These are phyloP conservation scores for Geotrichum europaeum DNA, from an alignment of 1,139 yeast genomes.

Conservation along the genomic window DNA sequence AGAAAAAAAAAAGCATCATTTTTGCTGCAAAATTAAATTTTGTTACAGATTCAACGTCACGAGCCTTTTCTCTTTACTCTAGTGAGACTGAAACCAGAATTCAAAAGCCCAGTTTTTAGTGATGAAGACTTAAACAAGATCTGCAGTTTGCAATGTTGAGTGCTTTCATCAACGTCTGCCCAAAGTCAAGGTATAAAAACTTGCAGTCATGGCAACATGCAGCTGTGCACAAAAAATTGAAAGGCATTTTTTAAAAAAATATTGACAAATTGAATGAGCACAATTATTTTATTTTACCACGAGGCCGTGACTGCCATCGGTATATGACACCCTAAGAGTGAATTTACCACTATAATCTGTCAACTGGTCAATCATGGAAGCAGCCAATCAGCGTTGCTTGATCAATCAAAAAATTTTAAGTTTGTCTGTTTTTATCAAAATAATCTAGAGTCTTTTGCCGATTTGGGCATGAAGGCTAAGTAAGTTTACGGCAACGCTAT, in stretches of 20 bases:
- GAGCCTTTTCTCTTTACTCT: no score
- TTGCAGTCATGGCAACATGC: no score
- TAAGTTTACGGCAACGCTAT: neutral
- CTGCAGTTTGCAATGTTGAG: no score
- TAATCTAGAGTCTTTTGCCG: neutral
- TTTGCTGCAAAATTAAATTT: neutral
- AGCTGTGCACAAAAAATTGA: no score
- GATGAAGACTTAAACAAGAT: neutral
- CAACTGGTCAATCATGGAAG: neutral
- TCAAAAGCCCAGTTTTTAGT: no score
- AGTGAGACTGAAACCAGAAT: no score
- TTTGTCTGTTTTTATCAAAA: neutral
- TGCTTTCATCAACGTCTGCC: no score
- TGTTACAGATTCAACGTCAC: no score
- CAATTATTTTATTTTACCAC: neutral
- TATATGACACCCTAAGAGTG: neutral
- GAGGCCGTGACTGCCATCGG: neutral
- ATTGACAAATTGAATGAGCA: neutral
- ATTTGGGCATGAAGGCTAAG: neutral
- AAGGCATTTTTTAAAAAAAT: neutral
- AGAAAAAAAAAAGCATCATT: neutral
- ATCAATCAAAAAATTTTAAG: neutral
- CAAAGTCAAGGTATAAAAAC: no score
- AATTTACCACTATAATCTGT: neutral
- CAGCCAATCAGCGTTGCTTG: neutral